These are phyloP conservation scores for Lindgomyces ingoldianus DNA, from an alignment of 495 filamentous ascomycete species.

Conservation along the genomic window DNA sequence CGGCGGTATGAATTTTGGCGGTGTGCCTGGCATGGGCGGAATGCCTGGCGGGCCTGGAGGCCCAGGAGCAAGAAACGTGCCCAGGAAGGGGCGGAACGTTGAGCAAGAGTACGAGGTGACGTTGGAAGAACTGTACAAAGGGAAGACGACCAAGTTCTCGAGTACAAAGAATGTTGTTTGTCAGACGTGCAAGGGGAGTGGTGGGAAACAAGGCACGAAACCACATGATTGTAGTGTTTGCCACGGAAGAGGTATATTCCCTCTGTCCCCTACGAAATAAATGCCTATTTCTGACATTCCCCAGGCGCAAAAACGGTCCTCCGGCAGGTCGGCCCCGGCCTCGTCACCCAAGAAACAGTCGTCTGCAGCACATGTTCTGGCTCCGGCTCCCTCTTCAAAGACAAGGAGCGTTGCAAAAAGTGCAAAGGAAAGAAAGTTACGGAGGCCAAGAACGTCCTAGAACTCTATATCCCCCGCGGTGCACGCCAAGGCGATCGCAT, in stretches of 20 bases:
- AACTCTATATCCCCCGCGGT: slow-evolving; percentile 93
- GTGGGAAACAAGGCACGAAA: slow-evolving; percentile 90
- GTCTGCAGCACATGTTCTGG: slow-evolving; percentile 78
- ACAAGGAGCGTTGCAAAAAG: slow-evolving; percentile 97
- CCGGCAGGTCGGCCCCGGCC: slow-evolving; percentile 74
- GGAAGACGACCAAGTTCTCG: slow-evolving; percentile 94
- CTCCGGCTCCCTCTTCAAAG: slow-evolving; percentile 78
- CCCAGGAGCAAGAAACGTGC: slow-evolving; percentile 56
- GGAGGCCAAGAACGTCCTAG: slow-evolving; percentile 85
- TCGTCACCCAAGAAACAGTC: slow-evolving; percentile 73
- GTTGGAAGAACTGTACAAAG: slow-evolving; percentile 94
- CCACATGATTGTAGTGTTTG: slow-evolving; percentile 82
- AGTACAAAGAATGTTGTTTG: slow-evolving; percentile 93
- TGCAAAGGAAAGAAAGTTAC: slow-evolving; percentile 87
- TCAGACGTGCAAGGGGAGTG: slow-evolving; percentile 78
- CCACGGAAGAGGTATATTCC: slow-evolving; percentile 62
- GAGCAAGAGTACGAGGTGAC: slow-evolving; percentile 87
- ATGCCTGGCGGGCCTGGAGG: slow-evolving; percentile 61
- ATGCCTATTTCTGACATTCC: slow-evolving; percentile 3
- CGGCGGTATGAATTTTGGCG: slow-evolving; percentile 57
- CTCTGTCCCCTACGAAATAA: background rate
- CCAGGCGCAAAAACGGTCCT: slow-evolving; percentile 67
- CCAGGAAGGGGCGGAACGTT: slow-evolving; percentile 75
- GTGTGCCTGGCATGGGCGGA: slow-evolving; percentile 52
- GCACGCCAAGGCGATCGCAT: slow-evolving; percentile 86